Percentiles rank a stretch among this genome's conserved stretches.
phyloP scores from a whole-genome alignment of 176 grass and related monocot genomes.

The Rhipidocladum racemiflorum region DNA sequence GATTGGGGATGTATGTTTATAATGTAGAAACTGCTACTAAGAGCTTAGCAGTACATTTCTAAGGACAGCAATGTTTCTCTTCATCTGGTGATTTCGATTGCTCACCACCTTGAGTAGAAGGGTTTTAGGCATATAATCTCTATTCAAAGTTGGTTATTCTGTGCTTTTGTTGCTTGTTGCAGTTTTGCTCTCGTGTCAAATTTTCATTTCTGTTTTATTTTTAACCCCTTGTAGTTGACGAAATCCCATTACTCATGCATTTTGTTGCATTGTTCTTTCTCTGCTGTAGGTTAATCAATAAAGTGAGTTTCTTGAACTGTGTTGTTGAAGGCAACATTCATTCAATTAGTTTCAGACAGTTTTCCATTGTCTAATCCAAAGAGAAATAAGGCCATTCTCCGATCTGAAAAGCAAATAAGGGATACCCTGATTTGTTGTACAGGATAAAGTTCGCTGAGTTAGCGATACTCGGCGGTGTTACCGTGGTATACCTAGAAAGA shows the following conservation, averaged over 20 bases:
- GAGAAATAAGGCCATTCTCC: not conserved
- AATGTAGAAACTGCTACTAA: not conserved
- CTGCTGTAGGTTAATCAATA: not conserved
- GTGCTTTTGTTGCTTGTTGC: not conserved
- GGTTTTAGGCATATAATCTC: not conserved
- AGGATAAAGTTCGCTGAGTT: conserved; percentile 17
- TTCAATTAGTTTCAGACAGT: not conserved
- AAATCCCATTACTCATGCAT: not conserved
- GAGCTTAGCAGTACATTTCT: not conserved
- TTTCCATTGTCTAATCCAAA: not conserved
- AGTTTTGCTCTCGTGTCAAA: not conserved
- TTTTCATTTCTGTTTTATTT: not conserved
- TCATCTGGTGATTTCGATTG: not conserved
- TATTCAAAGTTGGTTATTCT: not conserved
- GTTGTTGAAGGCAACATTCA: not conserved
- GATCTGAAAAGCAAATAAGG: conserved; percentile 9
- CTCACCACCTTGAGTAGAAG: not conserved
- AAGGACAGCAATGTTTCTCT: not conserved
- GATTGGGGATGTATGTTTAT: not conserved
- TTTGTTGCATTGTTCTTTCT: not conserved
- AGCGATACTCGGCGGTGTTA: not conserved
- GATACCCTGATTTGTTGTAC: conserved; percentile 13
- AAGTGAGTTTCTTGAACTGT: not conserved
- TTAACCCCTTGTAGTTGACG: not conserved
- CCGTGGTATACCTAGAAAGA: conserved; percentile 18